Base-by-base conservation (phyloP, 2,329 filamentous ascomycete genomes). In the Monilinia fructicola region DNA sequence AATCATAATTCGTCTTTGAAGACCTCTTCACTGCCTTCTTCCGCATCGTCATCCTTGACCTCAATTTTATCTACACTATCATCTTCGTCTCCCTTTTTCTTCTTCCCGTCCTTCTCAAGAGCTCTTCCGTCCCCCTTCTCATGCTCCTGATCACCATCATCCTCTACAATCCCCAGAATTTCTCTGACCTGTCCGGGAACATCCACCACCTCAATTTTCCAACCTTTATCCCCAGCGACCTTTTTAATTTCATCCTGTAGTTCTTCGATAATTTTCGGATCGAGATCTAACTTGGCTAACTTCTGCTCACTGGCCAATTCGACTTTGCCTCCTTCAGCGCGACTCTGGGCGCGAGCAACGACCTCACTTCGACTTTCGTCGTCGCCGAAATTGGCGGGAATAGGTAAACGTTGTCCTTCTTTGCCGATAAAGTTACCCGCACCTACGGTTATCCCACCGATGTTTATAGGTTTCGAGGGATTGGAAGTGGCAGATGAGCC, bases 151-250 rank as follows among this genome's bases (percentile, higher is more conserved):
- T 0, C 85, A 81, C 82, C 82, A 16, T 85, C 83, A 1, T 80
- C 79, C 38, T 89, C 87, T 21, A 94, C 84, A 53, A 91, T 85
- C 0, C 89, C 91, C 54, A 89, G 81, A 52, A 94, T 85, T 74
- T 92, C 89, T 69, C 85, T 79, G 28, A 84, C 82, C 5, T 77
- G 75, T 5, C 82, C 79, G 1, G 88, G 85, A 14, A 86, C 82
- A 73, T 95, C 90, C 1, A 95, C 85, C 18, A 95, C 82, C 77
- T 95, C 91, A 67, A 97, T 80, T 73, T 88, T 90, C 92, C 93
- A 97, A 21, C 87, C 87, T 70, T 87, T 85, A 10, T 89, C 87
- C 3, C 87, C 85, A 0, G 91, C 91, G 52, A 90, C 75, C 72
- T 87, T 84, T 75, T 90, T 83, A 67, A 96, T 78, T 74, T 91